A percentile compares a stretch with the other conserved stretches of the same genome.
Conservation (phyloP, 306 rosid species). For the Malus orientalis region DNA sequence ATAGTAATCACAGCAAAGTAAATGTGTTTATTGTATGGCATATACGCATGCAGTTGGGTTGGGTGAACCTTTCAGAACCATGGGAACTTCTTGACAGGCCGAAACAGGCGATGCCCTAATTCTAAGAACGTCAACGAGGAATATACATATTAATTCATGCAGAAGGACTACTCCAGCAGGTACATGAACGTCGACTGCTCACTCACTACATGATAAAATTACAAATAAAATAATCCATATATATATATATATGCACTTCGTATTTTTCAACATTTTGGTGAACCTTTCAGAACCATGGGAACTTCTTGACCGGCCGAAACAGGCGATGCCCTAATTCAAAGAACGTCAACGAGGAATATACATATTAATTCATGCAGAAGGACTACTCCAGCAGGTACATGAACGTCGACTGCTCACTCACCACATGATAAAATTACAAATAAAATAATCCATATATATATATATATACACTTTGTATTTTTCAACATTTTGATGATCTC, state of each 20-base stretch:
- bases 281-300: not conserved
- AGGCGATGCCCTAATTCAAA: too few relatives aligned
- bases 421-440: not conserved
- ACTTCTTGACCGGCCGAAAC: not conserved
- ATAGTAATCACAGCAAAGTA: not conserved
- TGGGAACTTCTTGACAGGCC: not conserved
- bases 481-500: not conserved
- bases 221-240: not conserved
- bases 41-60: not conserved
- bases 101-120: too few relatives aligned
- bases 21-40: not conserved
- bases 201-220: not conserved
- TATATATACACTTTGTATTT: not conserved
- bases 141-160: not conserved
- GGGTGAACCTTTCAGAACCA: not conserved
- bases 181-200: conserved; percentile 19
- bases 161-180: not conserved
- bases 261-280: not conserved
- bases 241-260: not conserved
- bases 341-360: too few relatives aligned
- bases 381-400: conserved; percentile 14
- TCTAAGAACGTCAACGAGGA: too few relatives aligned
- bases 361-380: not conserved
- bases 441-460: not conserved
- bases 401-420: conserved; percentile 4